Conservation (phyloP, 2,329 filamentous ascomycete genomes). For the Pseudohalonectria lignicola region DNA sequence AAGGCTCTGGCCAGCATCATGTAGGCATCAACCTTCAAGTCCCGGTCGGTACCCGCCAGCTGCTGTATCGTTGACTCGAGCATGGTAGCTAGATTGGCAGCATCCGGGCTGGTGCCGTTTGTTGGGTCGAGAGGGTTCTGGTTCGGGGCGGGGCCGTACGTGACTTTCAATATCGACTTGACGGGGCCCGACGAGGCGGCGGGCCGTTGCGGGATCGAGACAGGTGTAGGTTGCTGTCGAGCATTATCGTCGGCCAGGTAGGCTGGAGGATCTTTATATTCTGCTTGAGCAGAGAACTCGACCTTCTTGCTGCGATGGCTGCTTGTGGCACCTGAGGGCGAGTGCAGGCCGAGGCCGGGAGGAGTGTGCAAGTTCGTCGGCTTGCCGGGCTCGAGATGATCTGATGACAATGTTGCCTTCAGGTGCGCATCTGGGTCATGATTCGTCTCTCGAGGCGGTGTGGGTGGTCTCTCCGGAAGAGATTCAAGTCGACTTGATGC, state of each 20-base stretch:
- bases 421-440: constrained; percentile 22
- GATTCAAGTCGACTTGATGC: constrained; percentile 35
- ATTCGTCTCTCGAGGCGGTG: constrained; percentile 48
- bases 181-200: constrained; percentile 29
- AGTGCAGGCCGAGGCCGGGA: too few species aligned
- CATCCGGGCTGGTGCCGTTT: constrained; percentile 29
- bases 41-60: constrained; percentile 62
- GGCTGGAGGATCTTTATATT: constrained; percentile 42
- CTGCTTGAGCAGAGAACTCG: constrained; percentile 44
- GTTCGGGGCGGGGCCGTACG: constrained; percentile 29
- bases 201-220: constrained; percentile 17
- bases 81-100: constrained; percentile 61
- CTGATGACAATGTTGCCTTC: constrained; percentile 19
- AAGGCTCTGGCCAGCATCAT: constrained; percentile 65
- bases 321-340: constrained; percentile 28
- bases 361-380: constrained; percentile 35
- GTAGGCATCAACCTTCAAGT: constrained; percentile 75
- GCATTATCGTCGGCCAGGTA: constrained; percentile 25
- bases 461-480: constrained; percentile 51
- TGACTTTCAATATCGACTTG: constrained; percentile 65
- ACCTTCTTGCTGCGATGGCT: constrained; percentile 42
- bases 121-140: constrained; percentile 31
- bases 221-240: constrained; percentile 28
- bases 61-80: constrained; percentile 76
- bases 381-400: constrained; percentile 26